phyloP scores from a whole-genome alignment of 78 protist genomes.

The Dictyostelium brefeldianum region DNA sequence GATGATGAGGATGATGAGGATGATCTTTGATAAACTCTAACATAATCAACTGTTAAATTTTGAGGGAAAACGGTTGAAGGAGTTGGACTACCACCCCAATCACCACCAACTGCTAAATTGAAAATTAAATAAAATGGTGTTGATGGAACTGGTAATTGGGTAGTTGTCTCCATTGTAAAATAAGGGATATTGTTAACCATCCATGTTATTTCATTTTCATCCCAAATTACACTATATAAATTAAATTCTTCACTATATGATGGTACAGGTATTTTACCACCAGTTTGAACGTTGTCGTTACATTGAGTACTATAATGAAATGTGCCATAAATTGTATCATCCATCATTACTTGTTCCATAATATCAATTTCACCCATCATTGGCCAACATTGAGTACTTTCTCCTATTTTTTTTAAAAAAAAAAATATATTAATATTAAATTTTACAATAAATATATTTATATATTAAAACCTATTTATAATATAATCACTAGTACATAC shows the following conservation, averaged over 20 bases:
- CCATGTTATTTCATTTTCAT: not conserved
- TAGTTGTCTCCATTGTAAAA: not conserved
- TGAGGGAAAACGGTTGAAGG: not conserved
- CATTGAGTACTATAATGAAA: constrained; percentile 17
- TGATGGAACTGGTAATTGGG: not conserved
- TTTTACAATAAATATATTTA: no score
- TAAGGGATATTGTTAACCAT: not conserved
- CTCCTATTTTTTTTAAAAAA: not conserved
- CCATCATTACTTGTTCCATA: not conserved
- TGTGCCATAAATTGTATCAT: not conserved
- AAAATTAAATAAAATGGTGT: constrained; percentile 9
- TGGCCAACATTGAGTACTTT: not conserved
- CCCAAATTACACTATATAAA: constrained; percentile 18
- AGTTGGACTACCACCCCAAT: not conserved
- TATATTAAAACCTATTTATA: no score
- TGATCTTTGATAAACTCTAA: not conserved
- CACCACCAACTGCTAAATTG: constrained; percentile 4
- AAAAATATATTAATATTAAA: no score
- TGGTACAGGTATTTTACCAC: not conserved
- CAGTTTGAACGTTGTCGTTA: not conserved
- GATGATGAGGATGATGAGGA: not conserved
- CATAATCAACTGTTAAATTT: not conserved
- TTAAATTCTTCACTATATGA: constrained; percentile 1
- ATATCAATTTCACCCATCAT: constrained; percentile 10
- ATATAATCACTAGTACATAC: no score